Percentiles rank a stretch among this genome's conserved stretches.
These are phyloP conservation scores for Aspergillus phoenicis DNA, from an alignment of 2,329 filamentous ascomycete species.

Conservation along the genomic window DNA sequence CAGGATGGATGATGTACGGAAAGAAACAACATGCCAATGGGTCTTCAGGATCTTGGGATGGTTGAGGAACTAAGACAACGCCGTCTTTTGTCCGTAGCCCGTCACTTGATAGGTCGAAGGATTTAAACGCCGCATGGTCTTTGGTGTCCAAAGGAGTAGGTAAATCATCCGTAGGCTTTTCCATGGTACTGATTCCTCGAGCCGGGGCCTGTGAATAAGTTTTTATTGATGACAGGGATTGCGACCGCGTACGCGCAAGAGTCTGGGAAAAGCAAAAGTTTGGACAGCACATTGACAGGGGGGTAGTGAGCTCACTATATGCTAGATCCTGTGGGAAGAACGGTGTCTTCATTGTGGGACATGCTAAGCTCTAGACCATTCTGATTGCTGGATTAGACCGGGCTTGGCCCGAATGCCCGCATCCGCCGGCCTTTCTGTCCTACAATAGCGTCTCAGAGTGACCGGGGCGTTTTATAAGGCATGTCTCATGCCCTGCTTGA, in stretches of 20 bases:
- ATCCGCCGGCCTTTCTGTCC: neutral
- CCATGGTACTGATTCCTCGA: too few species aligned
- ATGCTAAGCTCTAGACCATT: neutral
- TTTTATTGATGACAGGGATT: neutral
- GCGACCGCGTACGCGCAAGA: neutral
- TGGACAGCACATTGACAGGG: neutral
- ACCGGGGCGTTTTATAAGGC: too few species aligned
- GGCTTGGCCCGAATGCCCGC: neutral
- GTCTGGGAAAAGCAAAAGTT: neutral
- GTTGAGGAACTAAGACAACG: neutral
- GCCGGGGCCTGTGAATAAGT: too few species aligned
- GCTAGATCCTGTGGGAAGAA: neutral
- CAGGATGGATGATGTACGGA: too few species aligned
- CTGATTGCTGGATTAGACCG: neutral
- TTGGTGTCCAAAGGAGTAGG: neutral
- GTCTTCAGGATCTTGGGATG: slow-evolving; percentile 3
- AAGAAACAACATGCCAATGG: neutral
- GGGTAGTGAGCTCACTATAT: neutral
- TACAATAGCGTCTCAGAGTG: neutral
- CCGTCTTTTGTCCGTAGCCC: neutral
- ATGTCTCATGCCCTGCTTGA: too few species aligned
- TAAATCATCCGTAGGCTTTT: too few species aligned
- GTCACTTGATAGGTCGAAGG: neutral
- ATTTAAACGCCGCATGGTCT: neutral
- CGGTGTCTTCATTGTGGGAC: neutral